Percentiles rank a stretch among this genome's conserved stretches.
These are phyloP conservation scores for Euphrasia confusa DNA, from an alignment of 257 asterid species.

Conservation along the genomic window DNA sequence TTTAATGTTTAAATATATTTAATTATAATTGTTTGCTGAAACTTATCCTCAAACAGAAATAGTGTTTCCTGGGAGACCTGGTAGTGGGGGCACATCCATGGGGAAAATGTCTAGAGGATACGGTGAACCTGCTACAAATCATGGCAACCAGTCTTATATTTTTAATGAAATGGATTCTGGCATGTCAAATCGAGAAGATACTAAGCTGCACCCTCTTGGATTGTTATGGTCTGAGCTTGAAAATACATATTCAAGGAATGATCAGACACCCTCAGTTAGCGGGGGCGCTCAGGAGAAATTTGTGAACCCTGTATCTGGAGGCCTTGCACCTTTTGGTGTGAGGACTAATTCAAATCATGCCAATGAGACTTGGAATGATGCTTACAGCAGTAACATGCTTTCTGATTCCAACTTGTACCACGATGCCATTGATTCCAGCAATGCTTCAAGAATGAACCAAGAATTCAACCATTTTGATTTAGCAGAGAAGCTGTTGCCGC, in stretches of 20 bases:
- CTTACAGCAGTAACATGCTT: conserved; percentile 40
- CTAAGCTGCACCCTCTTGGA: conserved; percentile 65
- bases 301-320: conserved; percentile 46
- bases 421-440: conserved; percentile 48
- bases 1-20: conserved; percentile 7
- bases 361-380: conserved; percentile 58
- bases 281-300: conserved; percentile 41
- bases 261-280: conserved; percentile 35
- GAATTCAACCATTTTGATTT: conserved; percentile 51
- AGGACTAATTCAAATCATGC: conserved; percentile 37
- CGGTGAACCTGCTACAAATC: conserved; percentile 41
- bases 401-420: conserved; percentile 53
- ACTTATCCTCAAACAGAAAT: conserved; percentile 44
- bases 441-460: conserved; percentile 45
- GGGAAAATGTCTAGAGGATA: conserved; percentile 38
- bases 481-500: conserved; percentile 60
- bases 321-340: conserved; percentile 41
- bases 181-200: conserved; percentile 37
- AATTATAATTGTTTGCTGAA: conserved; percentile 22
- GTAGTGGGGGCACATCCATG: conserved; percentile 54
- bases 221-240: conserved; percentile 93
- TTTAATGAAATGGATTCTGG: conserved; percentile 42
- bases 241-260: conserved; percentile 54
- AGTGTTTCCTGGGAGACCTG: conserved; percentile 84
- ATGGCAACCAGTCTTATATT: conserved; percentile 31